These are phyloP conservation scores for Rutidosis leptorrhynchoides DNA, from an alignment of 129 eudicot species.

Conservation along the genomic window DNA sequence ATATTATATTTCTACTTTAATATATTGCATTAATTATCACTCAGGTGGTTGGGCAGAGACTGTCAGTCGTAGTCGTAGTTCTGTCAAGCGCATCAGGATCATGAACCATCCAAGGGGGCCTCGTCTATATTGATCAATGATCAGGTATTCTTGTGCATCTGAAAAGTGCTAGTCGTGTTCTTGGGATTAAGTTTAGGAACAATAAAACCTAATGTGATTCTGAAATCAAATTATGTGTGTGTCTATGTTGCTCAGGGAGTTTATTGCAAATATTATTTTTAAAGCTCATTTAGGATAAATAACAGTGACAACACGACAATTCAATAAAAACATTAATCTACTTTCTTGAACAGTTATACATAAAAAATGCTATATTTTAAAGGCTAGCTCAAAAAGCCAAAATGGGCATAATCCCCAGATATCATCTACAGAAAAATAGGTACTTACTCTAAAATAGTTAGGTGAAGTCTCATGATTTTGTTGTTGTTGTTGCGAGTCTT, in stretches of 20 bases:
- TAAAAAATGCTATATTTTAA: not conserved
- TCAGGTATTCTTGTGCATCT: conserved; percentile 3
- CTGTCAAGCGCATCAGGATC: conserved; percentile 32
- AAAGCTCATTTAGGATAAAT: not conserved
- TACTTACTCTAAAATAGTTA: not conserved
- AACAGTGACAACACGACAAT: not conserved
- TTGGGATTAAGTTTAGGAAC: too few relatives aligned
- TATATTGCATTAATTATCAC: conserved; percentile 13
- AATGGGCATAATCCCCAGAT: not conserved
- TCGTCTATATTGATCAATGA: conserved; percentile 14
- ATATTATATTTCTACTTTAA: not conserved
- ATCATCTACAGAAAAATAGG: not conserved
- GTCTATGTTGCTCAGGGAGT: not conserved
- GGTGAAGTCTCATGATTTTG: conserved; percentile 10
- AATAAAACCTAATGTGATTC: too few relatives aligned
- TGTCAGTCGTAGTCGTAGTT: conserved; percentile 39
- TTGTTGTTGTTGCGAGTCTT: too few relatives aligned
- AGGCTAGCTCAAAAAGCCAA: not conserved
- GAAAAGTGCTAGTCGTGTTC: not conserved
- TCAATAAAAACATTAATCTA: not conserved
- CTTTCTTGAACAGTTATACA: not conserved
- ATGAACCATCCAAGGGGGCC: conserved; percentile 5
- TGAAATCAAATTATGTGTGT: too few relatives aligned
- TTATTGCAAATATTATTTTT: not conserved
- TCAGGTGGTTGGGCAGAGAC: conserved; percentile 46